A percentile compares a stretch with the other conserved stretches of the same genome.
phyloP scores from a whole-genome alignment of 768 basidiomycete species.

The Agaricus blazei region DNA sequence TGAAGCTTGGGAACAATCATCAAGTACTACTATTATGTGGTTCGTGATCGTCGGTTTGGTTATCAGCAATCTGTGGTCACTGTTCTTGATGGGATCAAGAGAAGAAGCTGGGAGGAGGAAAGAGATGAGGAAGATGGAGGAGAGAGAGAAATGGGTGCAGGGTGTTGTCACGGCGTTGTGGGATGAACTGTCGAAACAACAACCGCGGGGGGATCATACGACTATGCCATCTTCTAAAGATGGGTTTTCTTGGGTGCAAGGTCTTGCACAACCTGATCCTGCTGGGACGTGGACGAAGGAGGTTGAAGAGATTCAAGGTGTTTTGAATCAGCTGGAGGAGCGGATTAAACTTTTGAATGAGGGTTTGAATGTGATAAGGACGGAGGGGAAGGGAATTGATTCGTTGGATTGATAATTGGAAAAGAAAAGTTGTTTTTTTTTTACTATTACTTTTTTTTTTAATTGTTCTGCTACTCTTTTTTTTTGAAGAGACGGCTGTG shows the following conservation, averaged over 20 bases:
- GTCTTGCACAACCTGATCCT: background rate
- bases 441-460: no score
- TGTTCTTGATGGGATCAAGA: slow-evolving; percentile 36
- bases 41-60: slow-evolving; percentile 70
- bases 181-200: slow-evolving; percentile 59
- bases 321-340: slow-evolving; percentile 56
- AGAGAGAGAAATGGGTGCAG: slow-evolving; percentile 72
- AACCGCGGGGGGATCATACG: slow-evolving; percentile 16
- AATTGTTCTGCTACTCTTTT: no score
- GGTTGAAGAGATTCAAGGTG: slow-evolving; percentile 37
- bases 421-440: background rate
- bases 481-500: no score
- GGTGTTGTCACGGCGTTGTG: slow-evolving; percentile 66
- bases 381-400: slow-evolving; percentile 11
- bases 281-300: slow-evolving; percentile 39
- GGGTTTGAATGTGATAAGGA: slow-evolving; percentile 20
- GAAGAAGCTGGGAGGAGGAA: slow-evolving; percentile 36
- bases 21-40: slow-evolving; percentile 65
- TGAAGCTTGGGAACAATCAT: slow-evolving; percentile 78
- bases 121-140: slow-evolving; percentile 53
- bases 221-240: background rate
- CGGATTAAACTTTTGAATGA: slow-evolving; percentile 45
- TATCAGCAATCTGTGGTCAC: slow-evolving; percentile 71
- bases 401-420: slow-evolving; percentile 6
- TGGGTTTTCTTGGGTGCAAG: slow-evolving; percentile 1